Percentiles rank a stretch among this genome's conserved stretches.
These are phyloP conservation scores for Lentinus brumalis DNA, from an alignment of 768 basidiomycete species.

Conservation along the genomic window DNA sequence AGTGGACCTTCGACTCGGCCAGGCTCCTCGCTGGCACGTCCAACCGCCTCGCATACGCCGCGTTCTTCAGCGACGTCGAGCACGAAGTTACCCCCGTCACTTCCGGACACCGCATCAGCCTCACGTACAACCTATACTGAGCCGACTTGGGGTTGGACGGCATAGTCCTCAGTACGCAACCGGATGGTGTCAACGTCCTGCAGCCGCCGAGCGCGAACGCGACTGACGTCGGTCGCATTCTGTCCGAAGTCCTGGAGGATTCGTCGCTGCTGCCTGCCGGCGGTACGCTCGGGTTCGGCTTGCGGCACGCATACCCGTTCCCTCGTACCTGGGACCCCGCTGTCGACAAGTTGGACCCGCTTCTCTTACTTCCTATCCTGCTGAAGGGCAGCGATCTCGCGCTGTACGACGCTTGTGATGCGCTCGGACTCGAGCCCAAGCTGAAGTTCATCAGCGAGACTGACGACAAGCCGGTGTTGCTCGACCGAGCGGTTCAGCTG, in stretches of 20 bases:
- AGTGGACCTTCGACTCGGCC: constrained; percentile 36
- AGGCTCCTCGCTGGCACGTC: constrained; percentile 14
- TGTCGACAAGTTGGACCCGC: too few species aligned
- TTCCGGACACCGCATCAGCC: constrained; percentile 43
- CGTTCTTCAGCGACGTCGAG: constrained; percentile 47
- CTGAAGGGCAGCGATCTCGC: too few species aligned
- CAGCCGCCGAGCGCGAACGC: not conserved
- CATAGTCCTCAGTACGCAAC: not conserved
- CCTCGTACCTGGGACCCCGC: not conserved
- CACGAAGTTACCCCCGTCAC: constrained; percentile 46
- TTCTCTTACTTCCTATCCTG: too few species aligned
- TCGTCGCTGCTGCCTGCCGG: constrained; percentile 40
- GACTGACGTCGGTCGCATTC: constrained; percentile 14
- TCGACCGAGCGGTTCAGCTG: too few species aligned
- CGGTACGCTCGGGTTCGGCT: constrained; percentile 43
- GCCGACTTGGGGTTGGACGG: constrained; percentile 2
- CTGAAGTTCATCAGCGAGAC: too few species aligned
- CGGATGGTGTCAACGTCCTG: not conserved
- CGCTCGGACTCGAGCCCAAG: too few species aligned
- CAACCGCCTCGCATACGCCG: constrained; percentile 34
- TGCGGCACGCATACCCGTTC: constrained; percentile 39
- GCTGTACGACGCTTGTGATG: too few species aligned
- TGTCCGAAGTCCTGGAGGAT: constrained; percentile 34
- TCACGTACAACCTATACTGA: constrained; percentile 44
- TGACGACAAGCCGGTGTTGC: too few species aligned